These are phyloP conservation scores for Cantharellus anzutake DNA, from an alignment of 768 basidiomycete species.

Conservation along the genomic window DNA sequence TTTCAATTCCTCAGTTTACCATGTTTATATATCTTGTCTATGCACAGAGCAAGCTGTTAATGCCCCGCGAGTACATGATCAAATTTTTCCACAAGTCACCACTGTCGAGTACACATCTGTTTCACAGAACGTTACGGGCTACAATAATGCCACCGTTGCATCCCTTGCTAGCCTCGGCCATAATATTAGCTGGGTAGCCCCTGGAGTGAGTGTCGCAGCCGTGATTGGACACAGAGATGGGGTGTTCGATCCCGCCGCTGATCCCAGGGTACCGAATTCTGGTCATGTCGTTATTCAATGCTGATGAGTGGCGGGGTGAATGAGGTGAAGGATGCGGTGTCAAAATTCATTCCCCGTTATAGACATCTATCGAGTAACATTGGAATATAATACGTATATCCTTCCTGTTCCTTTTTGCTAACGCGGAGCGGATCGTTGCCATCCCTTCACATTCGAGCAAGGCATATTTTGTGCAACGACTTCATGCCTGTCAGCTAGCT, in stretches of 20 bases:
- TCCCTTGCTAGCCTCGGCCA: neutral
- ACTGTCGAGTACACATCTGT: neutral
- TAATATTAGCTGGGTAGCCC: neutral
- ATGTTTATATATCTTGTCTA: neutral
- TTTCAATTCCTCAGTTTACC: neutral
- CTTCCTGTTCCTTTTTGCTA: too few relatives aligned
- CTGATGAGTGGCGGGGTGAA: neutral
- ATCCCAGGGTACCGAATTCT: neutral
- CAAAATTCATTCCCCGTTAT: too few relatives aligned
- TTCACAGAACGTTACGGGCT: neutral
- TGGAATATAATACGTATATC: too few relatives aligned
- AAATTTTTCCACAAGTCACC: neutral
- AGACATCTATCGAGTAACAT: too few relatives aligned
- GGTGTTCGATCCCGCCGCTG: neutral
- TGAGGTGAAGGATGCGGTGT: neutral
- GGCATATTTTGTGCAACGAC: too few relatives aligned
- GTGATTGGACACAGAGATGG: neutral
- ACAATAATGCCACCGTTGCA: neutral
- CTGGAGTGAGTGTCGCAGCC: neutral
- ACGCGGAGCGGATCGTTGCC: too few relatives aligned
- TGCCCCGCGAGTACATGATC: neutral
- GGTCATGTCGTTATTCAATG: neutral
- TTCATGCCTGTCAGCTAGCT: too few relatives aligned
- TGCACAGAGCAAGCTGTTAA: neutral
- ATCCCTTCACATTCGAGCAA: too few relatives aligned